Conservation (phyloP, 2,329 filamentous ascomycete genomes). For the Aspergillus clavatus region DNA sequence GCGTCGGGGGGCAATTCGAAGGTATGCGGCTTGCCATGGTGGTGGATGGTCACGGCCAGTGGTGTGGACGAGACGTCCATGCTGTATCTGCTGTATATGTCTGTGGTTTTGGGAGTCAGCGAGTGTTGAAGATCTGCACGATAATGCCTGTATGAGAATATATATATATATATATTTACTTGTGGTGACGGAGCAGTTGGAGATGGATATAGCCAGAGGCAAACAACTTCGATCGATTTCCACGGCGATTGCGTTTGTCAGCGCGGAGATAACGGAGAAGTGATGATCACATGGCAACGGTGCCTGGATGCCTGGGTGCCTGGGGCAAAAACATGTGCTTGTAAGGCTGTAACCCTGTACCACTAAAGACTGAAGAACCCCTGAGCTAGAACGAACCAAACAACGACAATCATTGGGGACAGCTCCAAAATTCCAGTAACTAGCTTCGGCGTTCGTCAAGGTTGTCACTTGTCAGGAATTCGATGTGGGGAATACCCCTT, state of each 20-base stretch:
- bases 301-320: background rate
- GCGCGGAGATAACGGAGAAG: constrained; percentile 25
- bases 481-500: too few relatives aligned
- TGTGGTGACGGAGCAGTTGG: too few relatives aligned
- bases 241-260: constrained; percentile 30
- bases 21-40: constrained; percentile 50
- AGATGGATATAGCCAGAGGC: constrained; percentile 3
- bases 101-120: too few relatives aligned
- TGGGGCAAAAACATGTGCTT: too few relatives aligned
- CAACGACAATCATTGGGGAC: too few relatives aligned
- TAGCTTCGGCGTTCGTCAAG: too few relatives aligned
- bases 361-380: too few relatives aligned
- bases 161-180: too few relatives aligned
- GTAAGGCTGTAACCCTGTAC: too few relatives aligned
- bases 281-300: background rate
- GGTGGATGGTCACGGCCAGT: constrained; percentile 47
- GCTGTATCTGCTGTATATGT: background rate
- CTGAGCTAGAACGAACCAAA: background rate
- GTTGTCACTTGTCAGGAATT: too few relatives aligned
- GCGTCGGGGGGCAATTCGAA: constrained; percentile 47
- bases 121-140: constrained; percentile 4
- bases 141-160: too few relatives aligned
- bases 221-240: constrained; percentile 28
- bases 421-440: too few relatives aligned
- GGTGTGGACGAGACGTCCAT: constrained; percentile 4